Conservation (phyloP, 176 grass and related monocot species). For the Luzula sylvatica region DNA sequence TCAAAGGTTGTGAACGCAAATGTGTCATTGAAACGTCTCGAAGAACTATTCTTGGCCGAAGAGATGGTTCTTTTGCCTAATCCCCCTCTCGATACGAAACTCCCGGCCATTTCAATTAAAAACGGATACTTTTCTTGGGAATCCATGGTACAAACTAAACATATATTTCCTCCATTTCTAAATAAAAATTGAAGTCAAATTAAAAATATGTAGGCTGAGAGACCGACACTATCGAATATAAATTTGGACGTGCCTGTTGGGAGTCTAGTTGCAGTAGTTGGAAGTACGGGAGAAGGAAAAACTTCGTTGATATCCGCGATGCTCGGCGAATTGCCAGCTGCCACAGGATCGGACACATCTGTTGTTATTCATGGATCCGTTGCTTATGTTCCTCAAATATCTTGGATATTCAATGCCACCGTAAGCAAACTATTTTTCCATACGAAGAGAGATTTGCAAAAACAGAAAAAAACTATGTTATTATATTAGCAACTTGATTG, state of each 20-base stretch:
- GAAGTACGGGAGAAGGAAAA: conserved; percentile 99
- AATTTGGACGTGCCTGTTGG: conserved; percentile 86
- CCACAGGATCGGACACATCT: conserved; percentile 55
- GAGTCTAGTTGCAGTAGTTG: conserved; percentile 85
- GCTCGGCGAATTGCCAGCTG: conserved; percentile 82
- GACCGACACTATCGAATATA: conserved; percentile 85
- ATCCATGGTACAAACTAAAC: conserved; percentile 36
- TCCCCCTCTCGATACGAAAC: conserved; percentile 54
- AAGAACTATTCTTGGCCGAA: conserved; percentile 73
- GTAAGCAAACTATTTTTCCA: conserved; percentile 36
- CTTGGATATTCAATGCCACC: conserved; percentile 99
- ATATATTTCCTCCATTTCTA: neutral
- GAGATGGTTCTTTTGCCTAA: conserved; percentile 83
- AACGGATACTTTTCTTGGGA: conserved; percentile 96
- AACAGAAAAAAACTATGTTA: too few species aligned
- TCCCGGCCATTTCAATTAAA: conserved; percentile 86
- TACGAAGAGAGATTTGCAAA: too few species aligned
- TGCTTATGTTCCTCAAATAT: conserved; percentile 99
- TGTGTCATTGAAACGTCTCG: conserved; percentile 85
- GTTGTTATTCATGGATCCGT: conserved; percentile 63
- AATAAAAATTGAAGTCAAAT: conserved; percentile 12
- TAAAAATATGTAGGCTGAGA: conserved; percentile 48
- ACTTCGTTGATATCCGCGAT: conserved; percentile 97
- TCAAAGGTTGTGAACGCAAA: conserved; percentile 90
- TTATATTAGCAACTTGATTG: too few species aligned